Conservation (phyloP, 2,329 filamentous ascomycete genomes). For the Claviceps humidiphila region DNA sequence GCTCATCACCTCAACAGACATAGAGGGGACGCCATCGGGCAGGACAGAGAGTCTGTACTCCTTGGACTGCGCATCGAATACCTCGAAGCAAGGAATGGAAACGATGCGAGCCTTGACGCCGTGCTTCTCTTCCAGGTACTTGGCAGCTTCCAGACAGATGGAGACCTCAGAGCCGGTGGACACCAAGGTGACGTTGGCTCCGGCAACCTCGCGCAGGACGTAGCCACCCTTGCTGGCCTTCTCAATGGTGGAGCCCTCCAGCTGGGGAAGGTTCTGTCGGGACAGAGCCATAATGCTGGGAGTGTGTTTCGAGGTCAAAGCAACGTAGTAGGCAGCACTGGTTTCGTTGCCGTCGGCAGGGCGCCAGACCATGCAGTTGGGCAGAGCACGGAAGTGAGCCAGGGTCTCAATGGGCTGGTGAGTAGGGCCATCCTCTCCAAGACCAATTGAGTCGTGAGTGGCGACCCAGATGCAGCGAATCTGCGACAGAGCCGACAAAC, state of each 20-base stretch:
- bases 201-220: constrained; percentile 70
- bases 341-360: constrained; percentile 98
- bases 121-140: constrained; percentile 81
- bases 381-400: constrained; percentile 94
- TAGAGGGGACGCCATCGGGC: constrained; percentile 81
- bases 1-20: constrained; percentile 93
- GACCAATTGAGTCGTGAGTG: constrained; percentile 97
- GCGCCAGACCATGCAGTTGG: constrained; percentile 99
- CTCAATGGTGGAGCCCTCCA: constrained; percentile 86
- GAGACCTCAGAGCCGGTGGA: constrained; percentile 93
- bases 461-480: constrained; percentile 89
- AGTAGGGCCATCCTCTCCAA: constrained; percentile 95
- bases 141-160: constrained; percentile 85
- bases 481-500: constrained; percentile 83
- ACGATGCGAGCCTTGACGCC: constrained; percentile 81
- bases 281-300: constrained; percentile 90
- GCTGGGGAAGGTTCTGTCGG: constrained; percentile 95
- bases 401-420: constrained; percentile 99
- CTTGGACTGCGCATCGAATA: constrained; percentile 89
- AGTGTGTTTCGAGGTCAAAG: constrained; percentile 77
- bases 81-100: constrained; percentile 92
- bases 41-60: constrained; percentile 89
- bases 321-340: constrained; percentile 92
- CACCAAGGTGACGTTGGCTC: constrained; percentile 76
- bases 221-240: constrained; percentile 92